Evolutionary conservation across 208 protist genomes (phyloP), one percentile per base, ranked within the genome.

Genomic region (Trypanosoma lewisi): DNA sequence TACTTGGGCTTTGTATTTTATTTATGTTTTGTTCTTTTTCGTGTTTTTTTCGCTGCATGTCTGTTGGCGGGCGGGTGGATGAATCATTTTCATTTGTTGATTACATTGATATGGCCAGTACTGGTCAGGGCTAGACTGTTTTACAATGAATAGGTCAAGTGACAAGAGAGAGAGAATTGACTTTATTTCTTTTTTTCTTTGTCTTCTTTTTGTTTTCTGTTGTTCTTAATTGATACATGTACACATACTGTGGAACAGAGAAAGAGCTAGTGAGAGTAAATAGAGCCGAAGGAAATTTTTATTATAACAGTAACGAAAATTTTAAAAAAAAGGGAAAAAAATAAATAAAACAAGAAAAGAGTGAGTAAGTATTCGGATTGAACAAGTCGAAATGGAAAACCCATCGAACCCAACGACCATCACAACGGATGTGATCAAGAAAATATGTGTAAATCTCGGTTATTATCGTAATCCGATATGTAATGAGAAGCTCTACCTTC

Each of bases 401-500:
- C n/a, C 30, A 55, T 33, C 30, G 16, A 23, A 25, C 8, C 34
- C 50, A 8, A 70, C 65, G 25, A 58, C 42, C 23, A 79, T 97
- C 58, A 95, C 89, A n/a, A 83, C 80, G 1, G 81, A 95, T 19
- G 61, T 36, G 25, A 96, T 97, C 39, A 87, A 91, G 11, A 66
- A 87, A 47, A 83, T 95, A 53, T 98, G 94, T 68, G 85, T 90
- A 42, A 62, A 87, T 17, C 80, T 89, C 16, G 80, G 92, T 4
- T 84, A 87, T 39, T 98, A 97, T 66, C 73, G 77, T 33, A 98
- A 95, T 52, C 93, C 93, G 2, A 58, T 87, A 36, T 94, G 96
- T 65, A 98, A 98, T 73, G 95, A 98, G 19, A 96, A 83, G 50
- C 76, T 98, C 7, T 98, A 97, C 58, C 68, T 98, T 17, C 96